These are phyloP conservation scores for Miamiensis avidus DNA, from an alignment of 169 alveolate species.

Conservation along the genomic window DNA sequence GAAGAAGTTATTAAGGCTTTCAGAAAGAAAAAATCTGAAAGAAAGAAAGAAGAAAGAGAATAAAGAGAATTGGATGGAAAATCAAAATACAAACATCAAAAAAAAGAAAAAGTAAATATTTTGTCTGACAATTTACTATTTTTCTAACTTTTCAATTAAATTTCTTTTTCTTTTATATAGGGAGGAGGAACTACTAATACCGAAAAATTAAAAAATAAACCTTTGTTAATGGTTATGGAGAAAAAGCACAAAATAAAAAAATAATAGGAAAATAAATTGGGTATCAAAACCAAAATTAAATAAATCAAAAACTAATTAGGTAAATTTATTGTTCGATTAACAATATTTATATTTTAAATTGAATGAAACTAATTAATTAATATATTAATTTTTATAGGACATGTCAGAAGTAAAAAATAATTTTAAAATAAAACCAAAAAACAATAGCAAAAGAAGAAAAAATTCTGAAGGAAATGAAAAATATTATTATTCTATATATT, in stretches of 20 bases:
- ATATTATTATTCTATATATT: no score
- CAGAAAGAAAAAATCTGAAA: constrained; percentile 44
- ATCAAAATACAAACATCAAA: constrained; percentile 42
- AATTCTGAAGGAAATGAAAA: neutral
- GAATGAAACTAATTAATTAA: no score
- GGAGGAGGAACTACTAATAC: constrained; percentile 55
- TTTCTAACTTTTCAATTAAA: neutral
- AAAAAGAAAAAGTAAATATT: neutral
- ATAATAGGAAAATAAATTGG: neutral
- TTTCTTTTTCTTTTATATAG: neutral
- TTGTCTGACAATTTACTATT: no score
- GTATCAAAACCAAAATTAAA: constrained; percentile 28
- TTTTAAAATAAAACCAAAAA: constrained; percentile 1
- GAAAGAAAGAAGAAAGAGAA: constrained; percentile 26
- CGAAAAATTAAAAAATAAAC: constrained; percentile 57
- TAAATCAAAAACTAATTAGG: constrained; percentile 38
- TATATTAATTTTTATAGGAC: neutral
- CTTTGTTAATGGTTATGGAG: constrained; percentile 57
- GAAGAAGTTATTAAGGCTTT: constrained; percentile 35
- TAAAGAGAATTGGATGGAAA: constrained; percentile 31
- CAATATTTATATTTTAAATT: no score
- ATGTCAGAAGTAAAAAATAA: constrained; percentile 35
- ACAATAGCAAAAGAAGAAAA: neutral
- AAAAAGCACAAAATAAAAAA: constrained; percentile 44
- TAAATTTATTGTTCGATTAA: neutral